Conservation (phyloP, 2,329 filamentous ascomycete species). For the Thielaviopsis euricoi region DNA sequence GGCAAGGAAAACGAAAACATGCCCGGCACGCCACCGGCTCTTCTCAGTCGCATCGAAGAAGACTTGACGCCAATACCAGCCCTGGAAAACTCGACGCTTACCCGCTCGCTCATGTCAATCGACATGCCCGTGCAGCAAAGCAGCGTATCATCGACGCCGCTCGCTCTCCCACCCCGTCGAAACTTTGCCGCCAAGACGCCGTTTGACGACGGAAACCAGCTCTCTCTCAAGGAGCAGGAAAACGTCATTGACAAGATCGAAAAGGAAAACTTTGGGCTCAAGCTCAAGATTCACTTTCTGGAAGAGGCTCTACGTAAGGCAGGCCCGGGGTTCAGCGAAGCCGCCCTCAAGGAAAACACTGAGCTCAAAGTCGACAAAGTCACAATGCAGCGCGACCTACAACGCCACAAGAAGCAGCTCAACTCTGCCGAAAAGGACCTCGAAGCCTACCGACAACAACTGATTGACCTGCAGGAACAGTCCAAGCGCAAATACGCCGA, state of each 20-base stretch:
- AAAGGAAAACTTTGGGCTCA: conserved; percentile 95
- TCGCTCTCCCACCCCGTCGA: conserved; percentile 50
- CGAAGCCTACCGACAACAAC: conserved; percentile 65
- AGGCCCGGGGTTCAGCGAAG: conserved; percentile 78
- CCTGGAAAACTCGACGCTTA: conserved; percentile 57
- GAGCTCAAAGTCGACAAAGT: conserved; percentile 87
- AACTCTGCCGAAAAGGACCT: conserved; percentile 71
- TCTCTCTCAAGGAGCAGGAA: conserved; percentile 88
- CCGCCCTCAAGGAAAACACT: conserved; percentile 83
- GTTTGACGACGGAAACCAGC: conserved; percentile 71
- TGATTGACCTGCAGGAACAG: conserved; percentile 68
- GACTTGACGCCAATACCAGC: conserved; percentile 60
- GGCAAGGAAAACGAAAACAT: conserved; percentile 46
- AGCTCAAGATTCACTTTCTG: conserved; percentile 92
- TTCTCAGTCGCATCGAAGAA: conserved; percentile 45
- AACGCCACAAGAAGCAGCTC: conserved; percentile 72
- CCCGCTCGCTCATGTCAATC: conserved; percentile 43
- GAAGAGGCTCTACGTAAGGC: conserved; percentile 79
- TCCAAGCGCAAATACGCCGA: conserved; percentile 61
- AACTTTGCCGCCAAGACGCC: conserved; percentile 44
- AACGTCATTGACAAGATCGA: conserved; percentile 90
- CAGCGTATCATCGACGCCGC: conserved; percentile 68
- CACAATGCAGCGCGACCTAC: conserved; percentile 75
- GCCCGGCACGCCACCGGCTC: conserved; percentile 47
- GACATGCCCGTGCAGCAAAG: conserved; percentile 60